A percentile compares a stretch with the other conserved stretches of the same genome.
phyloP scores from a whole-genome alignment of 768 basidiomycete genomes.

The Termitomyces sp. region DNA sequence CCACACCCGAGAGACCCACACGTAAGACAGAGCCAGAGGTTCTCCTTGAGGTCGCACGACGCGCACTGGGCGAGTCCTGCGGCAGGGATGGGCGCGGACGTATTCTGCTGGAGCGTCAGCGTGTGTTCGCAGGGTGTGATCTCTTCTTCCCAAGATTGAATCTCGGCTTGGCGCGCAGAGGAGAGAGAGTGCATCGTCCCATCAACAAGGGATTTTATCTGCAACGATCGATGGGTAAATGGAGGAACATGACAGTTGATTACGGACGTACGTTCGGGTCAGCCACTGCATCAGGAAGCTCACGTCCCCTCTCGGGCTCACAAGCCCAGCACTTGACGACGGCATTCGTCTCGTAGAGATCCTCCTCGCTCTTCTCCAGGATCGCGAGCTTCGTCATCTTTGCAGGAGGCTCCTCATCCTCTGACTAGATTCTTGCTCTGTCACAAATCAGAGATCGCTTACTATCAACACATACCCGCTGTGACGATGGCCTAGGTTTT shows the following conservation, averaged over 20 bases:
- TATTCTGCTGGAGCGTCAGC: constrained; percentile 35
- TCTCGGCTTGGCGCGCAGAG: constrained; percentile 87
- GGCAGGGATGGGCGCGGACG: constrained; percentile 40
- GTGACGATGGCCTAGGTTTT: constrained; percentile 51
- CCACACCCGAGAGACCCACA: constrained; percentile 92
- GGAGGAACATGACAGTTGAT: not conserved
- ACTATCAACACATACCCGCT: constrained; percentile 50
- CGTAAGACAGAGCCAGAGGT: constrained; percentile 92
- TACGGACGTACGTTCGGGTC: constrained; percentile 26
- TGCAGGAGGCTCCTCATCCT: constrained; percentile 77
- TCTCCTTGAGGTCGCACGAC: constrained; percentile 80
- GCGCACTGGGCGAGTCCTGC: constrained; percentile 77
- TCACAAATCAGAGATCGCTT: not conserved
- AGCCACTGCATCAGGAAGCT: constrained; percentile 32
- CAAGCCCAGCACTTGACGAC: constrained; percentile 75
- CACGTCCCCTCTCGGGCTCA: constrained; percentile 41
- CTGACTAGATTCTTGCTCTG: constrained; percentile 38
- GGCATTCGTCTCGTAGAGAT: constrained; percentile 71
- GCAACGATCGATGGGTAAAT: not conserved
- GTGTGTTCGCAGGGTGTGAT: constrained; percentile 82
- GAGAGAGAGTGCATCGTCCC: constrained; percentile 78
- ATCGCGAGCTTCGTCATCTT: constrained; percentile 92
- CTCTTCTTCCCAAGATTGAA: constrained; percentile 93
- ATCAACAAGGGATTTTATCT: constrained; percentile 50
- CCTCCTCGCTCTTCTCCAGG: constrained; percentile 37